Base-by-base conservation (phyloP, 202 grass and related monocot species). In the Elaeis oleifera region DNA sequence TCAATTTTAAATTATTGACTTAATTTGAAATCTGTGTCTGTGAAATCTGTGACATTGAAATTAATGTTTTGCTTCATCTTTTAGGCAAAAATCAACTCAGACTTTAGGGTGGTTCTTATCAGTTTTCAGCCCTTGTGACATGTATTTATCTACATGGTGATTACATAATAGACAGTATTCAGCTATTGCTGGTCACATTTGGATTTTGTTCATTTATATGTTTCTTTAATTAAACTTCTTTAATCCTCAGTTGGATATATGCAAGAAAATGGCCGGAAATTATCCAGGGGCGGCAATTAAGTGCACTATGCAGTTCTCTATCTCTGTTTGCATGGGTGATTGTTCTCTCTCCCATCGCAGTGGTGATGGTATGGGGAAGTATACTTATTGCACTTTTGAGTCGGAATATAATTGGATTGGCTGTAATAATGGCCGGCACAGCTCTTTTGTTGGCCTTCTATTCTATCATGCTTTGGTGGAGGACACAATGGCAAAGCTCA, bases 401-500 rank as follows among this genome's bases (percentile, higher is more conserved):
- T 68, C 78, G 80, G 55, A 99, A 91, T 77, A 82, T 89, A 82
- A 86, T 91, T 81, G 94, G 94, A 48, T 84, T 92, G 71, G 85
- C 94, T 89, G 75, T 99, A 74, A 99, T 92, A 79, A 92, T 99
- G 94, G 82, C 74, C 15, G 88, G 94, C 28, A 61, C 77, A 61
- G 94, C 94, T 79, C 84, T 99, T 70, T 79, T 99, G 49, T 71
- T 99, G 16, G 90, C 94, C 67, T 99, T 99, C 71, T 99, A 99
- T 80, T 99, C 94, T 68, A 92, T 99, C 72, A 99, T 99, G 94
- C 82, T 99, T 50, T 99, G 94, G 94, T 99, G 94, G 94, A 85
- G 94, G 69, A 99, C 94, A 78, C 94, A 94, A 75, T 99, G 88
- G 88, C 94, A 99, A 81, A 99, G 94, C 75, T 99, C 88, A 80